Conservation (phyloP, 2,329 filamentous ascomycete species). For the Leptographium galeiforme region DNA sequence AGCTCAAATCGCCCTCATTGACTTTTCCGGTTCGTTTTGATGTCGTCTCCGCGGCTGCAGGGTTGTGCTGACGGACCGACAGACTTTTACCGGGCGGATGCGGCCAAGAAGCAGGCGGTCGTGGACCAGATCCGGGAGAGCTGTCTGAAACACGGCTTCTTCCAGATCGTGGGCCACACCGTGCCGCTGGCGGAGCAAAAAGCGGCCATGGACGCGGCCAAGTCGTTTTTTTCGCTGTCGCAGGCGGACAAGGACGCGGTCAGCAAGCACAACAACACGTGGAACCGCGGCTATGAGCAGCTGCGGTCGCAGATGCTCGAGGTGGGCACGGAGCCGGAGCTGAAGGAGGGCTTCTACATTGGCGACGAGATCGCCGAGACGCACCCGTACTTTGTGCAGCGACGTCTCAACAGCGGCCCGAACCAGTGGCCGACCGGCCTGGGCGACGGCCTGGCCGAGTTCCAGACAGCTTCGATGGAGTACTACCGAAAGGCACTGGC, state of each 20-base stretch:
- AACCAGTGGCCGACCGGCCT: constrained; percentile 14
- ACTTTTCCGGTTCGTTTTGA: constrained; percentile 8
- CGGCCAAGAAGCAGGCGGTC: constrained; percentile 3
- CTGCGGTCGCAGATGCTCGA: constrained; percentile 18
- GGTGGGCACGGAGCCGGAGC: constrained; percentile 19
- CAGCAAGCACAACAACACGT: constrained; percentile 18
- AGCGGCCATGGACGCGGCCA: constrained; percentile 25
- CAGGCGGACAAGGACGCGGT: constrained; percentile 25
- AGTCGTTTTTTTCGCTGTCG: constrained; percentile 33
- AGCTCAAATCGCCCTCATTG: constrained; percentile 7
- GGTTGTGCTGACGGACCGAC: background rate
- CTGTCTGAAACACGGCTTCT: constrained; percentile 36
- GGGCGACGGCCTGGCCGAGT: constrained; percentile 17
- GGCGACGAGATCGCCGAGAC: constrained; percentile 18
- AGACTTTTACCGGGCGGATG: constrained; percentile 7
- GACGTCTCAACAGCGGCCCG: constrained; percentile 24
- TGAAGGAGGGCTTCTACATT: constrained; percentile 27
- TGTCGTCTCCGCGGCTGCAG: background rate
- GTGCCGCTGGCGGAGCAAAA: constrained; percentile 26
- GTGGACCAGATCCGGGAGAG: constrained; percentile 18
- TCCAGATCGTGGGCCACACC: constrained; percentile 36
- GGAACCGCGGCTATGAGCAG: constrained; percentile 23
- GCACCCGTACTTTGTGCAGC: constrained; percentile 10
- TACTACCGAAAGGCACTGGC: constrained; percentile 20
- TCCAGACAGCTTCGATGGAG: constrained; percentile 15